Evolutionary conservation across 1,284 basidiomycete genomes (phyloP).

Genomic region (Ceratobasidium sp.): DNA sequence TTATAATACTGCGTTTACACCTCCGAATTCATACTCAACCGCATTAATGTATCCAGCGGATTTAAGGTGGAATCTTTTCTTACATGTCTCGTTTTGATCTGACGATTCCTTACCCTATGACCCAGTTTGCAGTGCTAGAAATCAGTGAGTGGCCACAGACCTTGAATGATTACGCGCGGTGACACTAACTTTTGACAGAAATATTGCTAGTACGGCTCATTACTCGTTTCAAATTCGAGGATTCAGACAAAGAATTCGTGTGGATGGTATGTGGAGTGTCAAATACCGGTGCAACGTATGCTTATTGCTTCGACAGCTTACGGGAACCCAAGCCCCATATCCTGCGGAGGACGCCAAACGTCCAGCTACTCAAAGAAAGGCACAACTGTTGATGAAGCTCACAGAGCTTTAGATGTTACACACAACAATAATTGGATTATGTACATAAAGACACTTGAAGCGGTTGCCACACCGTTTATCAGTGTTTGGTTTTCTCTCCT

Average conservation of each 20-base stretch:
- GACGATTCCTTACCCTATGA: not conserved
- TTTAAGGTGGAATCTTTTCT: not conserved
- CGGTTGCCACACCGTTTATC: no score
- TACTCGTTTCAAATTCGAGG: not conserved
- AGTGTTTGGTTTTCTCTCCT: no score
- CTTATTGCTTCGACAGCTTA: not conserved
- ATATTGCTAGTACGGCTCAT: not conserved
- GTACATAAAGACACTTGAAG: no score
- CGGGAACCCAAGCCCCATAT: constrained; percentile 3
- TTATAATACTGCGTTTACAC: not conserved
- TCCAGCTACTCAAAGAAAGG: not conserved
- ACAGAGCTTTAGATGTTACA: not conserved
- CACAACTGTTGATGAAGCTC: constrained; percentile 6
- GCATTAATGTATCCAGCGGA: not conserved
- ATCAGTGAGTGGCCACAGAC: not conserved
- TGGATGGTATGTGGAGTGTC: not conserved
- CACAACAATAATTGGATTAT: no score
- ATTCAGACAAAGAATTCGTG: not conserved
- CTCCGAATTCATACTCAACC: not conserved
- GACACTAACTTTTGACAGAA: not conserved
- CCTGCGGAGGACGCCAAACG: not conserved
- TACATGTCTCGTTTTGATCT: not conserved
- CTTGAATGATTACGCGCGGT: not conserved
- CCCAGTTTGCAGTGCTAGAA: constrained; percentile 2
- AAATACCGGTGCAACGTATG: not conserved